A percentile compares a stretch with the other conserved stretches of the same genome.
These are phyloP conservation scores for Smittium mucronatum DNA, from an alignment of 371 early-diverging fungal genomes.

Conservation along the genomic window DNA sequence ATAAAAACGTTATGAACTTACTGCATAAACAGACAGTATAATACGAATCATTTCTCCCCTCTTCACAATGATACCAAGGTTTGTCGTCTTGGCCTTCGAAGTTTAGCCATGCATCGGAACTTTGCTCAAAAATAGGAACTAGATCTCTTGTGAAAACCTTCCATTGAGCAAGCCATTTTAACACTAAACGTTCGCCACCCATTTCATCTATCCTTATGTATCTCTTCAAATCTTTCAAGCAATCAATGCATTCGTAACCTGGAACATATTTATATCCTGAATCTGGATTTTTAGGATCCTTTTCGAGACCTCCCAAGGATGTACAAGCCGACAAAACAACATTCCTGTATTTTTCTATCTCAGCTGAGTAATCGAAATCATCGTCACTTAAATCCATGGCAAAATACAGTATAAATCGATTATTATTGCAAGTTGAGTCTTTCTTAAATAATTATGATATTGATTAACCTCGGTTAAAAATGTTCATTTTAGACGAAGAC, in stretches of 20 bases:
- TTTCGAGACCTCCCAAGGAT: conserved; percentile 45
- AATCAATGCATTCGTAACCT: conserved; percentile 66
- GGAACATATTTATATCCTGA: conserved; percentile 43
- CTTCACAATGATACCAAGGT: conserved; percentile 12
- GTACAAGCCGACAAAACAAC: conserved; percentile 59
- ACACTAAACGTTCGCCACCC: conserved; percentile 42
- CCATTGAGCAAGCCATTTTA: conserved; percentile 58
- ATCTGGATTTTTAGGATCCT: background rate
- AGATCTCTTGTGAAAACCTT: conserved; percentile 57
- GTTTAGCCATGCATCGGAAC: conserved; percentile 20
- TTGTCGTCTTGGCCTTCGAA: conserved; percentile 1
- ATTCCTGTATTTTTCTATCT: conserved; percentile 28
- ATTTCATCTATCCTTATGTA: conserved; percentile 59
- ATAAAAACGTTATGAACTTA: conserved; percentile 8
- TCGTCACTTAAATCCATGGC: conserved; percentile 11
- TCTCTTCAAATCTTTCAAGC: conserved; percentile 59
- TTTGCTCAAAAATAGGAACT: conserved; percentile 56
- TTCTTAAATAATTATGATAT: too few species aligned
- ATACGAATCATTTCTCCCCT: conserved; percentile 7
- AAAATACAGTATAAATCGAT: too few species aligned
- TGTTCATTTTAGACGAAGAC: too few species aligned
- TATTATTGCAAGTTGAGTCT: too few species aligned
- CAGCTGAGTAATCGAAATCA: conserved; percentile 15
- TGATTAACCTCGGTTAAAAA: too few species aligned
- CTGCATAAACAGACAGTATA: background rate